Percentiles rank a stretch among this genome's conserved stretches.
Conservation (phyloP, 2,329 filamentous ascomycete genomes). For the Ceratocystis diversiconidia region DNA sequence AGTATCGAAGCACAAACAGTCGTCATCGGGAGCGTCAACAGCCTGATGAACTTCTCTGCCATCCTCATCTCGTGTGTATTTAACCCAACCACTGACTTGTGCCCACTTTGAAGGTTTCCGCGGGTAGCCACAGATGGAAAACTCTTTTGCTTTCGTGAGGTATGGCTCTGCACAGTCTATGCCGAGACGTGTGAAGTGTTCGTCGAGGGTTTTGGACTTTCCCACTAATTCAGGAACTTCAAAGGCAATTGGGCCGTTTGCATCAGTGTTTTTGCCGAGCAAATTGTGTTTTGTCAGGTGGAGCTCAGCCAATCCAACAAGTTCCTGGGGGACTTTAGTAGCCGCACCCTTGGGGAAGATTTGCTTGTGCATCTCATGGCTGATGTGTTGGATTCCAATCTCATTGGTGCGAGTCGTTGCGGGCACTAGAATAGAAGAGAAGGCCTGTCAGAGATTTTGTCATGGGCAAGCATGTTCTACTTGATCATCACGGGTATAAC, state of each 20-base stretch:
- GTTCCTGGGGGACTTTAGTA: conserved; percentile 43
- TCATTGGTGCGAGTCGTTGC: conserved; percentile 67
- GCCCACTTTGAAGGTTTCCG: conserved; percentile 58
- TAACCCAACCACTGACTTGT: conserved; percentile 78
- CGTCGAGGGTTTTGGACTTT: conserved; percentile 52
- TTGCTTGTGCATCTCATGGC: conserved; percentile 66
- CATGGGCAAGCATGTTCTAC: conserved; percentile 2
- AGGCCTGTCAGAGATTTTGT: conserved; percentile 17
- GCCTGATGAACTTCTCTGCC: conserved; percentile 35
- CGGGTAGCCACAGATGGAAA: conserved; percentile 48
- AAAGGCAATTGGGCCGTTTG: conserved; percentile 62
- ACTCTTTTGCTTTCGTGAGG: conserved; percentile 57
- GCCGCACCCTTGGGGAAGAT: conserved; percentile 51
- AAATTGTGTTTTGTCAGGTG: conserved; percentile 78
- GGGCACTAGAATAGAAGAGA: conserved; percentile 26
- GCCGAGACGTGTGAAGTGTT: conserved; percentile 85
- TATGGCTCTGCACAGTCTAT: conserved; percentile 79
- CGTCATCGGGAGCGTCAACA: conserved; percentile 64
- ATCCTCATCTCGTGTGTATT: conserved; percentile 63
- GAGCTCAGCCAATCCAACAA: conserved; percentile 66
- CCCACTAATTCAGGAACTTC: conserved; percentile 72
- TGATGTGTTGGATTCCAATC: conserved; percentile 88
- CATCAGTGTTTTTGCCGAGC: conserved; percentile 78
- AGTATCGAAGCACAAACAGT: conserved; percentile 82
- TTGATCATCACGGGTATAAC: conserved; percentile 19